phyloP scores from a whole-genome alignment of 352 stramenopile genomes.

The Pythium utonaiense region DNA sequence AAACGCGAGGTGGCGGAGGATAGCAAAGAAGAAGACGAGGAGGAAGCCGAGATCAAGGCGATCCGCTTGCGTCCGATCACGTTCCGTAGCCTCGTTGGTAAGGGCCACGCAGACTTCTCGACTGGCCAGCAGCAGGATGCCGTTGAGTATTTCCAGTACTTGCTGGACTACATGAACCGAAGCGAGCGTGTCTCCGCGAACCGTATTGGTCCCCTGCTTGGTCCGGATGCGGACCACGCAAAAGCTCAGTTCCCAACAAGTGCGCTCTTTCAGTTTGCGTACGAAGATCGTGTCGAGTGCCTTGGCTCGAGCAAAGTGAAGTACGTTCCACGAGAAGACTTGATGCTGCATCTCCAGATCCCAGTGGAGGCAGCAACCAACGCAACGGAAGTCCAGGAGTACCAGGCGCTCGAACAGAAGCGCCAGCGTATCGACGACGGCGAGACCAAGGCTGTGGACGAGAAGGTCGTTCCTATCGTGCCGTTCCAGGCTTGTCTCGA shows the following conservation, averaged over 20 bases:
- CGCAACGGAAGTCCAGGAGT: slow-evolving; percentile 78
- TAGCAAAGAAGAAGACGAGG: slow-evolving; percentile 7
- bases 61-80: slow-evolving; percentile 82
- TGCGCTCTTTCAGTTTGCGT: slow-evolving; percentile 92
- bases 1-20: slow-evolving; percentile 26
- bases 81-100: slow-evolving; percentile 94
- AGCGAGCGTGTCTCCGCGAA: slow-evolving; percentile 61
- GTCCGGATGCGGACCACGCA: slow-evolving; percentile 18
- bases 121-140: slow-evolving; percentile 98
- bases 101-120: slow-evolving; percentile 95
- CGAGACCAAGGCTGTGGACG: slow-evolving; percentile 39
- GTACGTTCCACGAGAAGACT: slow-evolving; percentile 81
- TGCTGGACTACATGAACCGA: slow-evolving; percentile 91
- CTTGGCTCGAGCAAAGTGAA: slow-evolving; percentile 80
- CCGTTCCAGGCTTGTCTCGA: slow-evolving; percentile 94
- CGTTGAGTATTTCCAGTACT: slow-evolving; percentile 96
- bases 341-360: slow-evolving; percentile 83
- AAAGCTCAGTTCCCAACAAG: slow-evolving; percentile 60
- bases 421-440: slow-evolving; percentile 79
- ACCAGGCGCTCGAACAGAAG: slow-evolving; percentile 84
- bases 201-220: slow-evolving; percentile 50
- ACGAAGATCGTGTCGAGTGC: slow-evolving; percentile 83
- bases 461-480: slow-evolving; percentile 90
- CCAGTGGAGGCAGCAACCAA: slow-evolving; percentile 86
- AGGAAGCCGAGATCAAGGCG: slow-evolving; percentile 24